Percentiles rank a stretch among this genome's conserved stretches.
Conservation (phyloP, 176 grass and related monocot genomes). For the Pontederia crassipes region DNA sequence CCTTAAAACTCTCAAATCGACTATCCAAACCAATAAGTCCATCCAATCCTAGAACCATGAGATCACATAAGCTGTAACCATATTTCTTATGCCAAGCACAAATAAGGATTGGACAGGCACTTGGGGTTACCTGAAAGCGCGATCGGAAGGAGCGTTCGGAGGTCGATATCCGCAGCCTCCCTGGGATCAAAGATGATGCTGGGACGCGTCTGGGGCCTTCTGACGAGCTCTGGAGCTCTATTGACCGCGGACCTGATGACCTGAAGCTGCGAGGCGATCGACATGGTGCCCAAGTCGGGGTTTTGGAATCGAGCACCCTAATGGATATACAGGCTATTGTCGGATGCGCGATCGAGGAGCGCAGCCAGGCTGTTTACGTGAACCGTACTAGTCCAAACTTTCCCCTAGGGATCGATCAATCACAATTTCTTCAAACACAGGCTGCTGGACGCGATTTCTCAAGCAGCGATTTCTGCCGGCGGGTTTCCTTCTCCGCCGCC, state of each 20-base stretch:
- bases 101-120: not conserved
- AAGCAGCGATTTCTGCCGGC: no score
- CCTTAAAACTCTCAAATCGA: conserved; percentile 46
- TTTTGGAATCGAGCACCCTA: no score
- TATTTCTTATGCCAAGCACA: not conserved
- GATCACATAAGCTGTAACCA: not conserved
- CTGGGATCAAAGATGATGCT: conserved; percentile 64
- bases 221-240: conserved; percentile 24
- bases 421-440: no score
- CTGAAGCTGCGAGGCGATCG: conserved; percentile 63
- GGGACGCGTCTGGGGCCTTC: conserved; percentile 46
- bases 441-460: no score
- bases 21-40: conserved; percentile 41
- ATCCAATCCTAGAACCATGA: conserved; percentile 53
- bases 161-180: conserved; percentile 70
- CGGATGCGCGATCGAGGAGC: no score
- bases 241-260: conserved; percentile 64
- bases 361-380: no score
- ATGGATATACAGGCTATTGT: no score
- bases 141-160: conserved; percentile 58
- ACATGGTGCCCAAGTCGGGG: conserved; percentile 9
- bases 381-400: no score
- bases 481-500: no score
- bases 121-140: conserved; percentile 48
- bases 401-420: no score